Base-by-base conservation (phyloP, 805 yeast species). In the Danielia oregonensis region DNA sequence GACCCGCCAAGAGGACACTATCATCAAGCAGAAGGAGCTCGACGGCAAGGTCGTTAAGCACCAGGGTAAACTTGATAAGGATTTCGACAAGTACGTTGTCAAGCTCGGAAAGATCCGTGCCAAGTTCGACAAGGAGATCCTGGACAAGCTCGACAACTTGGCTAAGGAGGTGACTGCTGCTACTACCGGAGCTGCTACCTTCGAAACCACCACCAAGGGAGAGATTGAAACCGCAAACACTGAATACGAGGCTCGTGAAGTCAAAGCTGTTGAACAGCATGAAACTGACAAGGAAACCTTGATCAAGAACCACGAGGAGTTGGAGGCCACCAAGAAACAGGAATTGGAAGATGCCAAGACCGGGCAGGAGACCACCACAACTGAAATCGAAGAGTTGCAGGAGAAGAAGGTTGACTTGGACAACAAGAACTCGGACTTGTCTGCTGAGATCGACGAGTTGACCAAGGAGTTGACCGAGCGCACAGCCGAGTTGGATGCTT, bases 231-330 rank as follows among this genome's bases (percentile, higher is more conserved):
- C 68, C 24, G 74, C 74, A 38, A 61, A 56, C 26, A 53, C 52
- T 13, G 76, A 72, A 27, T 72, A 57, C 39, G 68, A 59, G 33
- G 58, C 58, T n/a, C 66, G 73, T 27, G 80, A 74, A 55, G 51
- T 46, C 13, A 59, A 63, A 29, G 74, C 78, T 5, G 68, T 68
- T 27, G 73, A 56, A 30, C 59, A 65, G 36, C 80, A 75, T 46
- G 63, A 44, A 10, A 52, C 51, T 14, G 71, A 72, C 48, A 70
- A 69, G 49, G 72, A 65, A 33, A 60, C 62, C 18, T 55, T 72
- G 34, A 37, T 52, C 26, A 58, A 57, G 42, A 70, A 65, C 42
- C 73, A 72, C 37, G 72, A 60, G 29, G 66, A 68, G 40, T 61
- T 70, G 49, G 65, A 61, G 34, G 66, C 65, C 15, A 66, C 72